Evolutionary conservation across 495 filamentous ascomycete genomes (phyloP), one percentile per base, ranked within the genome.

Genomic region (Saxispiralis lemnorum): DNA sequence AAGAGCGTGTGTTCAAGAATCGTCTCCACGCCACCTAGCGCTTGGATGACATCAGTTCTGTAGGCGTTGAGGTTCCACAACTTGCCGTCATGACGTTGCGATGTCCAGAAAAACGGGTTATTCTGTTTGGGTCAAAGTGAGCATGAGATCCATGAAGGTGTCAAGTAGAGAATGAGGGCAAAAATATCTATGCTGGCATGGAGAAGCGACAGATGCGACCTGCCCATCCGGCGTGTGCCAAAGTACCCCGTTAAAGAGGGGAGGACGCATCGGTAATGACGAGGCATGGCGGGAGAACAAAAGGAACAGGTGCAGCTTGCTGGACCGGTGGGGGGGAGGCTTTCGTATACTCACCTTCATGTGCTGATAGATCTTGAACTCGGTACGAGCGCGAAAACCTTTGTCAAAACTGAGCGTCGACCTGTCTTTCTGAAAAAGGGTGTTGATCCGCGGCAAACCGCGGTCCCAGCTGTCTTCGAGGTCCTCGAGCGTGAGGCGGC

Each of bases 101-200:
- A 93, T 2, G 92, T 99, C 92, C 89, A 97, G 88, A 87, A 95
- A 71, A 95, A 97, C 0, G 89, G 88, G 60, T 95, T 95, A 14
- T 11, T 2, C 14, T 42, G 24, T n/a, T n/a, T n/a, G n/a, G n/a
- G n/a, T n/a, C n/a, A n/a, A n/a, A n/a, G n/a, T n/a, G n/a, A n/a
- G n/a, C n/a, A n/a, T n/a, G n/a, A n/a, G n/a, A n/a, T n/a, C n/a
- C n/a, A n/a, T n/a, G n/a, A n/a, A n/a, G n/a, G n/a, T n/a, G n/a
- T n/a, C n/a, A n/a, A n/a, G n/a, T n/a, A n/a, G n/a, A n/a, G n/a
- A n/a, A n/a, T n/a, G n/a, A n/a, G n/a, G n/a, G n/a, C n/a, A n/a
- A n/a, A n/a, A n/a, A n/a, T n/a, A n/a, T n/a, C n/a, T n/a, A n/a
- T n/a, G n/a, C n/a, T n/a, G n/a, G n/a, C n/a, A n/a, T n/a, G n/a